Conservation (phyloP, 2,329 filamentous ascomycete genomes). For the Penicillium sp. region DNA sequence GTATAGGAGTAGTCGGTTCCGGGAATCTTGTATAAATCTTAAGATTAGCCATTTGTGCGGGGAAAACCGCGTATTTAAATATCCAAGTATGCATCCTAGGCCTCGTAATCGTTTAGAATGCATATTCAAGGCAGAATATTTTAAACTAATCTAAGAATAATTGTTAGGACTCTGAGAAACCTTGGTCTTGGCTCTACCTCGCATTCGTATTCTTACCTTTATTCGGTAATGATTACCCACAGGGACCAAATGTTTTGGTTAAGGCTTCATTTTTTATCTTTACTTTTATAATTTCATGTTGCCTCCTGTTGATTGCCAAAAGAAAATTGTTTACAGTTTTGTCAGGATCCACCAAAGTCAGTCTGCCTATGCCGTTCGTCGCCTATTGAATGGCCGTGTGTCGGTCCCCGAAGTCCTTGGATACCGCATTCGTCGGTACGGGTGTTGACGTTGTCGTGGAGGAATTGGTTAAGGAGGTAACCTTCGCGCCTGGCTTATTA, state of each 20-base stretch:
- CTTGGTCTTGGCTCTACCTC: not conserved
- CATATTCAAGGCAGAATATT: not conserved
- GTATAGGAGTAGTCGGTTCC: not conserved
- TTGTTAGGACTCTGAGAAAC: not conserved
- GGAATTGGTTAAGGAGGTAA: constrained; percentile 59
- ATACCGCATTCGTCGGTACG: constrained; percentile 43
- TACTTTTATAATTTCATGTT: not conserved
- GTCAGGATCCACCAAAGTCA: no score
- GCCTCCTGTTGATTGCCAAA: not conserved
- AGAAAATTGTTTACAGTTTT: no score
- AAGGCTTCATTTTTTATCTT: no score
- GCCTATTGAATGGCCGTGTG: no score
- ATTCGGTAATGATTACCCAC: not conserved
- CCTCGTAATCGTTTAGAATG: not conserved
- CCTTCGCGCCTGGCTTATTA: constrained; percentile 47
- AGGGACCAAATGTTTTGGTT: not conserved
- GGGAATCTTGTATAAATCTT: not conserved
- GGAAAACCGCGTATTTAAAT: not conserved
- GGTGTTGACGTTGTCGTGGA: constrained; percentile 50
- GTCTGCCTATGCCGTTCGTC: no score
- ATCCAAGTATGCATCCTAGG: not conserved
- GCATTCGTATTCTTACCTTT: not conserved
- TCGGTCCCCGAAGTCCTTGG: no score
- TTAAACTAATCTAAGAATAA: not conserved
- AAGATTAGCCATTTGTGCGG: not conserved